Conservation (phyloP, 306 rosid genomes). For the Dalbergia cultrata region DNA sequence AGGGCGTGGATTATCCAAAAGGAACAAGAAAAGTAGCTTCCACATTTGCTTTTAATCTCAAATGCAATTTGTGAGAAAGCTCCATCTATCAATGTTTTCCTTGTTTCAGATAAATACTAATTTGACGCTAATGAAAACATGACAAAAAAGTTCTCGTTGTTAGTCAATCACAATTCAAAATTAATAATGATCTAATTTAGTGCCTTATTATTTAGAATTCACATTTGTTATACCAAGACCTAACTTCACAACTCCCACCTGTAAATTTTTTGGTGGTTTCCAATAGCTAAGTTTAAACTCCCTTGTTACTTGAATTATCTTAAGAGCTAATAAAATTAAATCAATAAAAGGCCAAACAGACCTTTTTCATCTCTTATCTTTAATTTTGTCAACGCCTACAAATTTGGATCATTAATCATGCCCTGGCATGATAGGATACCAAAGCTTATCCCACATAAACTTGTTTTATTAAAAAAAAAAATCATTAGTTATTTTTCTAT, state of each 20-base stretch:
- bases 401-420: no score
- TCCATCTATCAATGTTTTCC: not conserved
- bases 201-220: not conserved
- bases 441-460: no score
- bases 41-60: conserved; percentile 2
- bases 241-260: not conserved
- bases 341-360: no score
- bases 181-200: not conserved
- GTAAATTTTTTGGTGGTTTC: no score
- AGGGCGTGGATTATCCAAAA: conserved; percentile 18
- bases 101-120: not conserved
- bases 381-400: no score
- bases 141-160: not conserved
- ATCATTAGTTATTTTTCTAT: no score
- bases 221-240: not conserved
- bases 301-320: no score
- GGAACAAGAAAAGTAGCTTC: conserved; percentile 36
- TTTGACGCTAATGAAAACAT: not conserved
- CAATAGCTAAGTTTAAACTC: not conserved
- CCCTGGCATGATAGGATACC: no score
- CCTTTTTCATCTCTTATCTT: no score
- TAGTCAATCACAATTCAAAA: not conserved
- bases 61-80: not conserved
- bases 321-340: no score
- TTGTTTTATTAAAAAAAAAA: no score